These are phyloP conservation scores for Plantago ovata DNA, from an alignment of 257 asterid species.

Conservation along the genomic window DNA sequence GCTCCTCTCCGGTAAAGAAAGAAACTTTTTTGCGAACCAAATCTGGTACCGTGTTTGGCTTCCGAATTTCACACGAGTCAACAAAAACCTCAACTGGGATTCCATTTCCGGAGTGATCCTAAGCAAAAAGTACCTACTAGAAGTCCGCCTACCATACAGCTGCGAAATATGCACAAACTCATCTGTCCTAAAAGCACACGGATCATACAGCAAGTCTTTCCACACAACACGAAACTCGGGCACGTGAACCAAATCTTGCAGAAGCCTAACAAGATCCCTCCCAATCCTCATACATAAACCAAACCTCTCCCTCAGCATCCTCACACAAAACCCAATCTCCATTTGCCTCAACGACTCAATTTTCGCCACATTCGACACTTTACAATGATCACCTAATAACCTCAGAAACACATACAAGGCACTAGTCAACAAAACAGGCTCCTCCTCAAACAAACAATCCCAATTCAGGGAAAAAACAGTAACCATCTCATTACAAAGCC, in stretches of 20 bases:
- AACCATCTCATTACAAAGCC: conserved; percentile 68
- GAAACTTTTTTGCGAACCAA: conserved; percentile 73
- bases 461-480: conserved; percentile 41
- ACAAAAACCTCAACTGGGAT: conserved; percentile 65
- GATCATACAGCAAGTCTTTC: conserved; percentile 65
- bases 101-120: conserved; percentile 90
- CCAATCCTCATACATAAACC: conserved; percentile 67
- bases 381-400: conserved; percentile 65
- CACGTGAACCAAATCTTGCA: conserved; percentile 72
- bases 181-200: conserved; percentile 34
- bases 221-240: conserved; percentile 64
- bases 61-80: conserved; percentile 66
- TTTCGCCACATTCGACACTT: conserved; percentile 35
- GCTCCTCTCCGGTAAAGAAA: conserved; percentile 44
- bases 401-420: conserved; percentile 69
- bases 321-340: conserved; percentile 62
- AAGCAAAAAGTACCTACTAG: conserved; percentile 61
- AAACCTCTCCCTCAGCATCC: conserved; percentile 55
- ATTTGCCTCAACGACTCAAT: conserved; percentile 40
- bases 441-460: conserved; percentile 58
- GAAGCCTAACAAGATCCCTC: conserved; percentile 76
- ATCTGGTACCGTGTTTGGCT: conserved; percentile 60
- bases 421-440: conserved; percentile 50
- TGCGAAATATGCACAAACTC: conserved; percentile 50
- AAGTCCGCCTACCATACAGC: conserved; percentile 46